These are phyloP conservation scores for Penicillium thymicola DNA, from an alignment of 2,329 filamentous ascomycete species.

Conservation along the genomic window DNA sequence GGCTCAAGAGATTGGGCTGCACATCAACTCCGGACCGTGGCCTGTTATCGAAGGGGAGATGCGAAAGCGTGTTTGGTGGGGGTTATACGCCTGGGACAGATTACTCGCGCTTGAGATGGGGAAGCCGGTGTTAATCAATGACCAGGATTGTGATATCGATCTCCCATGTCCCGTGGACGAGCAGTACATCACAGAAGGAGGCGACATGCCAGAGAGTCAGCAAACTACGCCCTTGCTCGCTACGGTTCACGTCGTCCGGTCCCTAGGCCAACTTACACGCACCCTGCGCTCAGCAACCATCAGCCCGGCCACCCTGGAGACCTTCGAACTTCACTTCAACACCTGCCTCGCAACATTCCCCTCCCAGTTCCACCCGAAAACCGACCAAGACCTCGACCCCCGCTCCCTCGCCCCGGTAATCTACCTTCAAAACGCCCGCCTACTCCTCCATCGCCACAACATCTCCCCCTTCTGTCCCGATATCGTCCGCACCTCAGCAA, in stretches of 20 bases:
- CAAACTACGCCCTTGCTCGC: constrained; percentile 71
- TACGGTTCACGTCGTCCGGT: constrained; percentile 76
- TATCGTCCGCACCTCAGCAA: constrained; percentile 64
- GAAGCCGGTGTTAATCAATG: constrained; percentile 76
- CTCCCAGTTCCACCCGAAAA: constrained; percentile 65
- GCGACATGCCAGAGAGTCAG: constrained; percentile 43
- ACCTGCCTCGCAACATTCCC: constrained; percentile 74
- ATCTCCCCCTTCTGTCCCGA: constrained; percentile 67
- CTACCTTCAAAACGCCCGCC: constrained; percentile 76
- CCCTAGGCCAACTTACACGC: constrained; percentile 70
- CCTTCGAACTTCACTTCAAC: constrained; percentile 76
- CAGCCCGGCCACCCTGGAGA: constrained; percentile 64
- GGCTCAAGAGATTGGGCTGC: constrained; percentile 78
- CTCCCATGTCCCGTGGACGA: constrained; percentile 80
- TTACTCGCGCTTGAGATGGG: constrained; percentile 76
- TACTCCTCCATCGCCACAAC: constrained; percentile 86
- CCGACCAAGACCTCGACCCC: constrained; percentile 66
- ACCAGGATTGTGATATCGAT: constrained; percentile 80
- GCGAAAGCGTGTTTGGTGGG: constrained; percentile 88
- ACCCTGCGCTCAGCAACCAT: constrained; percentile 67
- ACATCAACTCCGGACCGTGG: constrained; percentile 71
- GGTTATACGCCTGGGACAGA: constrained; percentile 82
- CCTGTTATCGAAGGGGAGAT: constrained; percentile 77
- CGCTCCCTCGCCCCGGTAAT: constrained; percentile 71
- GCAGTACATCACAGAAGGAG: constrained; percentile 54